Percentiles rank a stretch among this genome's conserved stretches.
Conservation (phyloP, 345 rosid species). For the Syzygium aromaticum region DNA sequence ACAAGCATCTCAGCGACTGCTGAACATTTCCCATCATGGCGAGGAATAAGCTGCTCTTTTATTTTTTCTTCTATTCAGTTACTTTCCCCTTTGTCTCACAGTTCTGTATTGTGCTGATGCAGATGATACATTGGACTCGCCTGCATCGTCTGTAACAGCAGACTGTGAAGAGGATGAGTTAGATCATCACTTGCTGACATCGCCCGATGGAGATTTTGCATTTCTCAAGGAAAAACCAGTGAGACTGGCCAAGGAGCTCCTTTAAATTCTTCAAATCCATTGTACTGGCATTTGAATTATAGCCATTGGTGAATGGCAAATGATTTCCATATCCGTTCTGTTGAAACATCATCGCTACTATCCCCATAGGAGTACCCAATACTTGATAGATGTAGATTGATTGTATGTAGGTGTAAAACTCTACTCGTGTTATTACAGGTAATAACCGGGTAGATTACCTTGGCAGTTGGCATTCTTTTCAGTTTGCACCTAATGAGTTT, state of each 20-base stretch:
- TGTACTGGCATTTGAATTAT: not conserved
- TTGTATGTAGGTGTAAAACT: not conserved
- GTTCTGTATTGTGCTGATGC: constrained; percentile 18
- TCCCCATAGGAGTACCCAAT: not conserved
- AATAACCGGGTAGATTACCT: not conserved
- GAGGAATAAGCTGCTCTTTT: not conserved
- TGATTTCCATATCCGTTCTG: not conserved
- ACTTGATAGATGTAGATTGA: not conserved
- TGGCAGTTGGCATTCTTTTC: not conserved
- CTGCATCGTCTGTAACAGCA: constrained; percentile 37
- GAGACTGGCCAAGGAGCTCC: constrained; percentile 51
- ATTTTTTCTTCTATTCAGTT: not conserved
- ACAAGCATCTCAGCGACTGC: not conserved
- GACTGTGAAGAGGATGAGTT: constrained; percentile 65
- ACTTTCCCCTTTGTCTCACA: not conserved
- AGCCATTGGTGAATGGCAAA: not conserved
- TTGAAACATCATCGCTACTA: not conserved
- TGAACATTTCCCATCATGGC: not conserved
- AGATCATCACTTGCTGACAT: constrained; percentile 57
- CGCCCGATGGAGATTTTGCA: constrained; percentile 51
- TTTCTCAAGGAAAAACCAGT: constrained; percentile 60
- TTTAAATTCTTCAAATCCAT: constrained; percentile 5
- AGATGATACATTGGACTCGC: constrained; percentile 51
- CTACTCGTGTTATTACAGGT: not conserved
- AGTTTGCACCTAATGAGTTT: not conserved